phyloP scores from a whole-genome alignment of 768 basidiomycete species.

The Ramaria sp. region DNA sequence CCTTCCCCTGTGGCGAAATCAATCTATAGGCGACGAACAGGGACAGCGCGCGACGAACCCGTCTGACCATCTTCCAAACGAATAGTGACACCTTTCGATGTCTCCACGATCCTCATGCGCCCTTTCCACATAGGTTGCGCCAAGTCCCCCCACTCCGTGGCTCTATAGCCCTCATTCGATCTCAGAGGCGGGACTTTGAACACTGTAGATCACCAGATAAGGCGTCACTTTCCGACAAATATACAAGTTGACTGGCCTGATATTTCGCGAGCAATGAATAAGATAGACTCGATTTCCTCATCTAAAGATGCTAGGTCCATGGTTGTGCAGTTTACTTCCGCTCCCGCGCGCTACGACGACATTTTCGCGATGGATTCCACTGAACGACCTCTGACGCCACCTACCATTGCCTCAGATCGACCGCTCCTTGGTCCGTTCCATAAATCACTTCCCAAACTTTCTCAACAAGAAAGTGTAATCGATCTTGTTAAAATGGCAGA shows the following conservation, averaged over 20 bases:
- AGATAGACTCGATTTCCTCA: slow-evolving; percentile 82
- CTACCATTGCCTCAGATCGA: neutral
- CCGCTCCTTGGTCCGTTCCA: slow-evolving; percentile 3
- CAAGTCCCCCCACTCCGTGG: slow-evolving; percentile 88
- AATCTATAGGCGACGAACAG: slow-evolving; percentile 5
- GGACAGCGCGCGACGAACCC: slow-evolving; percentile 36
- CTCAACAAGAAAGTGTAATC: slow-evolving; percentile 19
- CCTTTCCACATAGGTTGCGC: slow-evolving; percentile 84
- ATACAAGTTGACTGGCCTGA: slow-evolving; percentile 47
- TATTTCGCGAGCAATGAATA: slow-evolving; percentile 84
- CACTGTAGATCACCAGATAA: slow-evolving; percentile 40
- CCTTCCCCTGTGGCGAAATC: slow-evolving; percentile 44
- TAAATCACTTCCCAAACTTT: neutral
- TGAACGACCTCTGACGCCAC: slow-evolving; percentile 2
- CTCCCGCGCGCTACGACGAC: neutral
- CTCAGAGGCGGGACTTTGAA: slow-evolving; percentile 87
- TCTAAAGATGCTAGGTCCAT: slow-evolving; percentile 28
- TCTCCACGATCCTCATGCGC: slow-evolving; percentile 75
- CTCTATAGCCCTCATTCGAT: slow-evolving; percentile 81
- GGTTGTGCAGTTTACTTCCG: neutral
- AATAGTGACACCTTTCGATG: slow-evolving; percentile 52
- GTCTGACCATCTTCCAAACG: slow-evolving; percentile 73
- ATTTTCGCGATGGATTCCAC: neutral
- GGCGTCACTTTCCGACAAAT: slow-evolving; percentile 10
- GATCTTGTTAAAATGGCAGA: slow-evolving; percentile 25